phyloP scores from a whole-genome alignment of 768 basidiomycete species.

The Paxillus involutus region DNA sequence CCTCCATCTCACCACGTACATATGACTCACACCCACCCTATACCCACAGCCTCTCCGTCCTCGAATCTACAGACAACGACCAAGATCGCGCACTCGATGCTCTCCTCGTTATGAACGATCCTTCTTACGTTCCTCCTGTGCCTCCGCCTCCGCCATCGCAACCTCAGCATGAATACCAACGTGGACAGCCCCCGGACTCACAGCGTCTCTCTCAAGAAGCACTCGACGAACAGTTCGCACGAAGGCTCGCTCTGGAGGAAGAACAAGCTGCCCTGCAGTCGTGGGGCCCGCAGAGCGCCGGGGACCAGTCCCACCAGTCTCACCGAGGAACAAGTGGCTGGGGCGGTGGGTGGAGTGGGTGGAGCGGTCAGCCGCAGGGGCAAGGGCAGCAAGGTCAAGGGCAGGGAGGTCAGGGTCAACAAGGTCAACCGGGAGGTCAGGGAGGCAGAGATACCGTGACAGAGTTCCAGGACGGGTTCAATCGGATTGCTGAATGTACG shows the following conservation, averaged over 20 bases:
- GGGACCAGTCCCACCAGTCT: conserved; percentile 24
- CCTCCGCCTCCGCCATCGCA: conserved; percentile 3
- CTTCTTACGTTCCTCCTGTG: conserved; percentile 54
- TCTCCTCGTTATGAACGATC: conserved; percentile 85
- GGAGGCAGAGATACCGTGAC: conserved; percentile 50
- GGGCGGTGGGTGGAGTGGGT: conserved; percentile 2
- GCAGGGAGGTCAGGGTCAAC: not conserved
- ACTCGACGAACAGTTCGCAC: conserved; percentile 78
- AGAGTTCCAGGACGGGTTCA: conserved; percentile 75
- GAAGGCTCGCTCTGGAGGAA: conserved; percentile 66
- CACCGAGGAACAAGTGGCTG: conserved; percentile 13
- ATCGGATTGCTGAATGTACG: conserved; percentile 77
- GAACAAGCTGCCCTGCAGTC: conserved; percentile 31
- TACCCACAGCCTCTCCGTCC: conserved; percentile 55
- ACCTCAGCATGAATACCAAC: not conserved
- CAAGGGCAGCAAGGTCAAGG: conserved; percentile 2
- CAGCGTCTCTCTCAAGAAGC: conserved; percentile 53
- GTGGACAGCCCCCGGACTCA: conserved; percentile 24
- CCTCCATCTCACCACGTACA: not conserved
- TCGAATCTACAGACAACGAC: conserved; percentile 69
- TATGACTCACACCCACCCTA: not conserved
- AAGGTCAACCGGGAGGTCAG: conserved; percentile 14
- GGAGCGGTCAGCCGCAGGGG: not conserved
- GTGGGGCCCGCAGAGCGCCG: conserved; percentile 14
- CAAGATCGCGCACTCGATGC: conserved; percentile 76